A percentile compares a stretch with the other conserved stretches of the same genome.
Conservation (phyloP, 176 grass and related monocot species). For the Musa beccarii region DNA sequence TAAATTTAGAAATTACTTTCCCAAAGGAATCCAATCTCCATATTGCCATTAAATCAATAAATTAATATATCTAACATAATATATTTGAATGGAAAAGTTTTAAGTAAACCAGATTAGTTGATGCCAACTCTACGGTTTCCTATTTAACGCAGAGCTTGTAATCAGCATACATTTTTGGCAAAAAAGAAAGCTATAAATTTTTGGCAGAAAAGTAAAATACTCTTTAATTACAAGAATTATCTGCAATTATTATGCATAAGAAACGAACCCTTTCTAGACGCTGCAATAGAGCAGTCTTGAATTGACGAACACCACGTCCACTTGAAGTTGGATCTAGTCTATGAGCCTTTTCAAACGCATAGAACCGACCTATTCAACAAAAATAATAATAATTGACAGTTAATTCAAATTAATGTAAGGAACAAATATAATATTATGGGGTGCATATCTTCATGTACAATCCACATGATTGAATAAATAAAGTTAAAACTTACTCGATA, state of each 20-base stretch:
- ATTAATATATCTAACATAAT: too few species aligned
- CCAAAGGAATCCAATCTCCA: too few species aligned
- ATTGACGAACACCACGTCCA: constrained; percentile 85
- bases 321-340: constrained; percentile 85
- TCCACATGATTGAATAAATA: too few species aligned
- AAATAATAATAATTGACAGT: constrained; percentile 21
- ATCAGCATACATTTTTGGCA: too few species aligned
- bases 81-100: too few species aligned
- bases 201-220: neutral
- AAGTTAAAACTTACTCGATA: too few species aligned
- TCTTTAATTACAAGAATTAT: neutral
- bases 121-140: too few species aligned
- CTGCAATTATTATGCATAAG: neutral
- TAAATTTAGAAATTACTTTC: too few species aligned
- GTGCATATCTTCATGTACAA: too few species aligned
- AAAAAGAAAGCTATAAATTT: neutral
- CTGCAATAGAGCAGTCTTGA: constrained; percentile 90
- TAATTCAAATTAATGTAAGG: constrained; percentile 1
- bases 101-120: too few species aligned
- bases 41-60: too few species aligned
- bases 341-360: constrained; percentile 96
- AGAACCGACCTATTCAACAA: constrained; percentile 75
- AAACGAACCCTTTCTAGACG: constrained; percentile 75
- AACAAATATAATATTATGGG: neutral
- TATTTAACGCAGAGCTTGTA: too few species aligned